Evolutionary conservation across 2,329 filamentous ascomycete genomes (phyloP), one percentile per base, ranked within the genome.

Genomic region (Diaporthe vexans): DNA sequence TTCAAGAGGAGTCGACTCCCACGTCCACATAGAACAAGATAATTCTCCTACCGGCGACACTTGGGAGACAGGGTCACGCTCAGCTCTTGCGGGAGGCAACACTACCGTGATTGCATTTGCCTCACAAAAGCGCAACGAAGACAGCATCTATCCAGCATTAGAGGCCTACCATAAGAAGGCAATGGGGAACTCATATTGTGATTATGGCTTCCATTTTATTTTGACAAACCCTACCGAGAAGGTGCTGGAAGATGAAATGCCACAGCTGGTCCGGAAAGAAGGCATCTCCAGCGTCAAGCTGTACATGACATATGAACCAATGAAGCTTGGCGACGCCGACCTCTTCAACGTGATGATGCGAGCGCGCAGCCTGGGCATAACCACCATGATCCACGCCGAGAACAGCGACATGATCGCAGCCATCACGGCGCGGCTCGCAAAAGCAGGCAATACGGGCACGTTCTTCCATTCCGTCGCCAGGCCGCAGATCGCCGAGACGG

Each of bases 61-160:
- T 9, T 84, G 78, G 74, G 82, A 83, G 73, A 80, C 81, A 0
- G 89, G 89, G 0, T 86, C 87, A 0, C 84, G 89, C 8, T 87
- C 85, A 35, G 89, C 89, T 1, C 83, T 91, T 61, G 88, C 88
- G 4, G 89, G 89, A 8, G 89, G 89, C 26, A 91, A 87, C 19
- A 91, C 90, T 0, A 91, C 90, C 0, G 83, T 91, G 13, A 79
- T 91, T 24, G 85, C 88, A 0, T 91, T 92, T 78, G 90, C 89
- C 0, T 84, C 86, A 4, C 89, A 91, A 77, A 81, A 84, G 48
- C 86, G 85, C 35, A 77, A 81, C 3, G 84, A 89, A 19, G 80
- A 82, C 6, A 86, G 83, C 9, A 78, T 89, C 82, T 76, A 69
- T 46, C 74, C 74, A 9, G 74, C 73, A 33, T 21, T 76, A 5